phyloP scores from a whole-genome alignment of 2,329 filamentous ascomycete genomes.

The Coleophoma crateriformis region DNA sequence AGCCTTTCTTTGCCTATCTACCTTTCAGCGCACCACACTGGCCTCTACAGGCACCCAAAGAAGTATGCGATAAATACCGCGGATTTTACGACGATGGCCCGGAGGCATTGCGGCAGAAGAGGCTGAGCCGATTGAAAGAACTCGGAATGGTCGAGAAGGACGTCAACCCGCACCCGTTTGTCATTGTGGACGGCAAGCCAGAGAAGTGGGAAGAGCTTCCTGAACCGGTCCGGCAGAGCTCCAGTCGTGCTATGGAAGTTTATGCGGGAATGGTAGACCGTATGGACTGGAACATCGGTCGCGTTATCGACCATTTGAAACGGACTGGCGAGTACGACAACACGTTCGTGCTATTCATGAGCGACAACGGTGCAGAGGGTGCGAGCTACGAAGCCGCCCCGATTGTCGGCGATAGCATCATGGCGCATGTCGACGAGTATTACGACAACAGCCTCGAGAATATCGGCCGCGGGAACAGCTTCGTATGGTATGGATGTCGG shows the following conservation, averaged over 20 bases:
- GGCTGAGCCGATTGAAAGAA: constrained; percentile 49
- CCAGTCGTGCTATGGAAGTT: too few relatives aligned
- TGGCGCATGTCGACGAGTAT: constrained; percentile 40
- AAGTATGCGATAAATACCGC: constrained; percentile 31
- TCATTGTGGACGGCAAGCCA: constrained; percentile 8
- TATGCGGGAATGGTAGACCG: constrained; percentile 40
- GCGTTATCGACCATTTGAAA: constrained; percentile 44
- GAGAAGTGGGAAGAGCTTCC: too few relatives aligned
- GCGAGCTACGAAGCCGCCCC: constrained; percentile 53
- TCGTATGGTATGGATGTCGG: constrained; percentile 54
- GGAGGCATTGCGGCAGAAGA: constrained; percentile 44
- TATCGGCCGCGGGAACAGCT: constrained; percentile 49
- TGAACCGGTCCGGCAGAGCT: too few relatives aligned
- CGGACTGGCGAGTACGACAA: constrained; percentile 54
- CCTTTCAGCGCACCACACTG: constrained; percentile 49
- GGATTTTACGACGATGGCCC: constrained; percentile 56
- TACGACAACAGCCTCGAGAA: constrained; percentile 54
- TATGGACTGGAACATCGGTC: constrained; percentile 58
- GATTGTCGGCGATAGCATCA: constrained; percentile 29
- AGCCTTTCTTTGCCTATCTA: constrained; percentile 42
- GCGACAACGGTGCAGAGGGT: constrained; percentile 58
- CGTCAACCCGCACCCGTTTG: constrained; percentile 15
- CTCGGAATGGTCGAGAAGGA: constrained; percentile 30
- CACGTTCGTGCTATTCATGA: constrained; percentile 59
- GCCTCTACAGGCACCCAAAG: constrained; percentile 42